Evolutionary conservation across 2,329 filamentous ascomycete genomes (phyloP).

Genomic region (Annulohypoxylon truncatum): DNA sequence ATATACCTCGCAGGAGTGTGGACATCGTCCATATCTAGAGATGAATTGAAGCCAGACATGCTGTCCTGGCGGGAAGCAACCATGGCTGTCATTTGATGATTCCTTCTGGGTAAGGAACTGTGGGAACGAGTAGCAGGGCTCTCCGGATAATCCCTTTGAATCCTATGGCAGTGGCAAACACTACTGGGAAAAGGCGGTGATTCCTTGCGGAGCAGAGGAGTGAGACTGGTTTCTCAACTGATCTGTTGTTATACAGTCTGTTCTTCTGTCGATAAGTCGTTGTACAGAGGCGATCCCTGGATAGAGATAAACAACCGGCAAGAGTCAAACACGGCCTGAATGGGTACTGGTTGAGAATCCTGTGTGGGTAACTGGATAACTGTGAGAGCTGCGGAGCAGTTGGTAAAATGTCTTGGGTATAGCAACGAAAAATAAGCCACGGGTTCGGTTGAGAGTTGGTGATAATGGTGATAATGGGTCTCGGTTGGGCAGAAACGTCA

Average conservation of each 20-base stretch:
- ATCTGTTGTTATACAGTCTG: conserved; percentile 29
- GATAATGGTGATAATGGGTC: conserved; percentile 42
- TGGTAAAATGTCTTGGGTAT: conserved; percentile 40
- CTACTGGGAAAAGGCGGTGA: conserved; percentile 35
- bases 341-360: conserved; percentile 35
- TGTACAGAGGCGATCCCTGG: conserved; percentile 42
- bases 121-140: conserved; percentile 41
- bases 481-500: conserved; percentile 52
- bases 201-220: conserved; percentile 42
- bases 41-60: conserved; percentile 65
- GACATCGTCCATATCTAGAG: conserved; percentile 69
- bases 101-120: conserved; percentile 51
- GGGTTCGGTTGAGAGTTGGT: conserved; percentile 35
- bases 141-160: conserved; percentile 46
- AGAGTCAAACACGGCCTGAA: conserved; percentile 41
- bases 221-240: conserved; percentile 48
- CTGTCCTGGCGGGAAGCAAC: conserved; percentile 59
- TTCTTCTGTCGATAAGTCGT: conserved; percentile 43
- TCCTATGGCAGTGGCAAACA: conserved; percentile 57
- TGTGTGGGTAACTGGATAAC: conserved; percentile 26
- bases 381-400: conserved; percentile 33
- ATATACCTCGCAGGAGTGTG: conserved; percentile 71
- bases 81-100: conserved; percentile 62
- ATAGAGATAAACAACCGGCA: conserved; percentile 42
- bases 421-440: conserved; percentile 42